A percentile compares a stretch with the other conserved stretches of the same genome.
These are phyloP conservation scores for Strobilomyces dryophilus DNA, from an alignment of 768 basidiomycete genomes.

Conservation along the genomic window DNA sequence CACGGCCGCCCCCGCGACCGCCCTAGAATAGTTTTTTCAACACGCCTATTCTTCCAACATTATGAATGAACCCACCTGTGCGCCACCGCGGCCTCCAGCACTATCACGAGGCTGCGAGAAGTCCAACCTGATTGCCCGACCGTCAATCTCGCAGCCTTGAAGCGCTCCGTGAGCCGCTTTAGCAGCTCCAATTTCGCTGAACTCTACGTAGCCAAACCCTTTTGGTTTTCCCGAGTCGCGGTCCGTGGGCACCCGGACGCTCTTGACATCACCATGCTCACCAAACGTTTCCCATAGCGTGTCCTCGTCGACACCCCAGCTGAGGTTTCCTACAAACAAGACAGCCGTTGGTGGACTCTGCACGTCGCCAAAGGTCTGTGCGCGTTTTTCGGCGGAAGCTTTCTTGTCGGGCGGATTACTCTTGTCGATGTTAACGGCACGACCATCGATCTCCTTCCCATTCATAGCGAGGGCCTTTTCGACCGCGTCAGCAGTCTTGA, in stretches of 20 bases:
- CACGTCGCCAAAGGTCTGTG: constrained; percentile 72
- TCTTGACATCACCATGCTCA: constrained; percentile 81
- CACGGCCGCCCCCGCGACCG: constrained; percentile 33
- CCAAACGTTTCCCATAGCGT: constrained; percentile 86
- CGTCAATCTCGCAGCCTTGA: constrained; percentile 73
- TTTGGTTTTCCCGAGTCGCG: constrained; percentile 86
- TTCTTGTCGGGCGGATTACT: constrained; percentile 59
- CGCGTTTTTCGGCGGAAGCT: constrained; percentile 60
- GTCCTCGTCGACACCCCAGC: constrained; percentile 78
- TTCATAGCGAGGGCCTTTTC: constrained; percentile 77
- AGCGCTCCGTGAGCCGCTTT: constrained; percentile 73
- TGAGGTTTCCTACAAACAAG: constrained; percentile 89
- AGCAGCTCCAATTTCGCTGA: constrained; percentile 73
- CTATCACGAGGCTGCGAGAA: constrained; percentile 78
- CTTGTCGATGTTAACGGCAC: constrained; percentile 81
- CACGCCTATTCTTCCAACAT: not conserved
- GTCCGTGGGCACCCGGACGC: constrained; percentile 88
- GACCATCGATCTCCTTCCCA: constrained; percentile 90
- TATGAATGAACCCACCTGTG: constrained; percentile 35
- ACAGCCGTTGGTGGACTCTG: constrained; percentile 63
- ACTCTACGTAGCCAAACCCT: constrained; percentile 97
- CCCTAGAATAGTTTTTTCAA: constrained; percentile 14
- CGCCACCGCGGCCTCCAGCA: constrained; percentile 48
- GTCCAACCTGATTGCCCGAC: constrained; percentile 78
- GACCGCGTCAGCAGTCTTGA: constrained; percentile 64